phyloP scores from a whole-genome alignment of 2,329 filamentous ascomycete species.

The Talaromyces verruculosus region DNA sequence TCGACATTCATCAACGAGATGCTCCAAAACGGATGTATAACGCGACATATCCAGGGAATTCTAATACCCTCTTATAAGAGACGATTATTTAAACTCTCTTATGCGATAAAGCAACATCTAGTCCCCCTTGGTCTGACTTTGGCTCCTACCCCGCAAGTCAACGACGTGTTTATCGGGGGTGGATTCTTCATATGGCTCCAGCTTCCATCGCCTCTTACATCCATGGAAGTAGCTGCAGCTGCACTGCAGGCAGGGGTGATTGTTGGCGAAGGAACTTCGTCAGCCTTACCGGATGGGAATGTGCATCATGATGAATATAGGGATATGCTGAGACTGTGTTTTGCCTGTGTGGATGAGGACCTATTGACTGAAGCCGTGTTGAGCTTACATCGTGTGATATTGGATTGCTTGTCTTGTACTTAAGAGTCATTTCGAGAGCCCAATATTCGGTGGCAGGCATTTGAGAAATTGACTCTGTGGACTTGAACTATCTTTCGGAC shows the following conservation, averaged over 20 bases:
- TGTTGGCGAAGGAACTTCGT: conserved; percentile 1
- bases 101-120: background rate
- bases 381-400: background rate
- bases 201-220: background rate
- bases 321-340: conserved; percentile 6
- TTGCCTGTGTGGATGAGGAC: conserved; percentile 5
- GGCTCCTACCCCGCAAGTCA: background rate
- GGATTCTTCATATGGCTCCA: conserved; percentile 11
- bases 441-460: background rate
- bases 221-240: background rate
- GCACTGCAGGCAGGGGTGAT: background rate
- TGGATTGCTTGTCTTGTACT: background rate
- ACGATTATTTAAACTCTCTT: background rate
- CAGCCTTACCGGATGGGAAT: conserved; percentile 2
- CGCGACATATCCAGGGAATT: background rate
- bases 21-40: background rate
- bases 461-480: too few relatives aligned
- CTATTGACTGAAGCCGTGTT: background rate
- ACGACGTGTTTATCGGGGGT: background rate
- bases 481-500: background rate
- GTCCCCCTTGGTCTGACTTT: background rate
- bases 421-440: background rate
- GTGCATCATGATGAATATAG: background rate
- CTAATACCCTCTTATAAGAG: background rate
- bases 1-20: conserved; percentile 10